Base-by-base conservation (phyloP, 2,329 filamentous ascomycete genomes). In the Cladophialophora chaetospira region DNA sequence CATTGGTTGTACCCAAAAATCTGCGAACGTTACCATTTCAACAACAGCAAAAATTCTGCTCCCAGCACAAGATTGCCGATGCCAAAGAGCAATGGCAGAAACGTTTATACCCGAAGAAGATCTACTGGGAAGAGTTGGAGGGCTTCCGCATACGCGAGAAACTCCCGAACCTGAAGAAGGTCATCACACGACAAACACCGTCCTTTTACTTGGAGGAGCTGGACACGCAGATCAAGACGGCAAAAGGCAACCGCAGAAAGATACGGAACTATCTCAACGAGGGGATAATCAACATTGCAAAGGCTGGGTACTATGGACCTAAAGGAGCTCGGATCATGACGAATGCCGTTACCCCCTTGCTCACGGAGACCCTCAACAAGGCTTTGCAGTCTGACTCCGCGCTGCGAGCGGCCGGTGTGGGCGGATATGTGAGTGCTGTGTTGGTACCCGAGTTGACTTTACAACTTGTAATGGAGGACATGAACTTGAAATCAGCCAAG, bases 221-320 rank as follows among this genome's bases (percentile, higher is more conserved):
- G 21, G 79, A 78, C n/a, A 35, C 48, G 13, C 42, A 50, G 10
- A 56, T 63, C 44, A 48, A 58, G 9, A 51, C 46, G 8, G 62
- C 63, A 5, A 60, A 57, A 31, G 60, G 60, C n/a, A 61, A 63
- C 35, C 49, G 59, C 25, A 62, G 48, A 40, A 47, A 46, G 9
- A 75, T 83, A 49, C 80, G 83, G 57, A 84, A 79, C 48, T 72
- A 64, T 26, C 66, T 74, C 17, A 70, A 68, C 55, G 71, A 65
- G n/a, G 70, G 68, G 53, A 69, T 68, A 3, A 74, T 83, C 25
- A 77, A 80, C 46, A 80, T 77, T 53, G 77, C 87, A 26, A 85
- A 82, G 2, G 88, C 88, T 8, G 91, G 91, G 0, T 96, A 96
- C 72, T 96, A 96, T 72, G 91, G 91, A 1, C 82, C 86, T 2